Conservation (phyloP, 768 basidiomycete genomes). For the Mycena sanguinolenta region DNA sequence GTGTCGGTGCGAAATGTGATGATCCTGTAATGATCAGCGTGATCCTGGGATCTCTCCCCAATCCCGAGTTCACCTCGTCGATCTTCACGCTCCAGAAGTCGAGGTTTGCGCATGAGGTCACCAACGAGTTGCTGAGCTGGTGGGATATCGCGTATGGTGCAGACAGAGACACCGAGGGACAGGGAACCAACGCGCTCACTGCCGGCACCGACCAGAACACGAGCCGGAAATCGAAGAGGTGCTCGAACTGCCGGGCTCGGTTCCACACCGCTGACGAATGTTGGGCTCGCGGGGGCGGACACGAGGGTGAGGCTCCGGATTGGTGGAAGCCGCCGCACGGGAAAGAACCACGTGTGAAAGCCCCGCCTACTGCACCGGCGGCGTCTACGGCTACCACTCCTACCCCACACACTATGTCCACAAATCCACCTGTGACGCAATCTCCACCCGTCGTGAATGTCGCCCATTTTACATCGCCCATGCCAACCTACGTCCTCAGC, state of each 20-base stretch:
- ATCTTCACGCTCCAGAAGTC: constrained; percentile 8
- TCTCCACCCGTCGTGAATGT: too few species aligned
- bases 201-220: too few species aligned
- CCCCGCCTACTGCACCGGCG: neutral
- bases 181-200: too few species aligned
- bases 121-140: neutral
- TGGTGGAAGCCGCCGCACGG: neutral
- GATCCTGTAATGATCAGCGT: constrained; percentile 7
- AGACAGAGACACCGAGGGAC: neutral
- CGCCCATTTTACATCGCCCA: too few species aligned
- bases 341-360: neutral
- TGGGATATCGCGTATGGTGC: constrained; percentile 4
- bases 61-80: neutral
- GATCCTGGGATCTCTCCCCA: constrained; percentile 6
- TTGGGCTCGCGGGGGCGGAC: constrained; percentile 18
- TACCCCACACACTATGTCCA: too few species aligned
- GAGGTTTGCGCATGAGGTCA: neutral
- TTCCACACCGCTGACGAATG: constrained; percentile 1
- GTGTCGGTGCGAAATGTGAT: neutral
- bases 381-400: too few species aligned
- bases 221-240: neutral
- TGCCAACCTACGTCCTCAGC: too few species aligned
- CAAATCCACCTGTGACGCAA: too few species aligned
- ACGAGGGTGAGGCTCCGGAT: constrained; percentile 3
- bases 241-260: neutral